These are phyloP conservation scores for Arthrobotrys megalospora DNA, from an alignment of 2,329 filamentous ascomycete species.

Conservation along the genomic window DNA sequence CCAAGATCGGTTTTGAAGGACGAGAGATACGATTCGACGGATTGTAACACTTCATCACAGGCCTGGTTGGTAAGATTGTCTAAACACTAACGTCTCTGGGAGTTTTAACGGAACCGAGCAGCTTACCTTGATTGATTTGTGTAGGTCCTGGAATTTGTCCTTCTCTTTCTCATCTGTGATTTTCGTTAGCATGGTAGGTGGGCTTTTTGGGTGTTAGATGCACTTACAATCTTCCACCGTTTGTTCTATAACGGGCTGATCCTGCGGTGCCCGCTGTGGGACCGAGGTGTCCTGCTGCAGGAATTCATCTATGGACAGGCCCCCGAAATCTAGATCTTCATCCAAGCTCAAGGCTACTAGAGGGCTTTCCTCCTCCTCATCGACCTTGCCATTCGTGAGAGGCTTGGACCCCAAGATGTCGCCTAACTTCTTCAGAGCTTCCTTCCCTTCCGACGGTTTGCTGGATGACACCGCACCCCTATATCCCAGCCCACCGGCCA, in stretches of 20 bases:
- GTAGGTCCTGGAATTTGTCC: constrained; percentile 88
- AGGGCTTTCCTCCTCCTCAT: constrained; percentile 29
- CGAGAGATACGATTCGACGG: constrained; percentile 91
- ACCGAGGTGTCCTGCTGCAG: constrained; percentile 65
- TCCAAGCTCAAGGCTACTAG: constrained; percentile 68
- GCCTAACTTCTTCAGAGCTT: constrained; percentile 48
- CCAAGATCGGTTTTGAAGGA: constrained; percentile 95
- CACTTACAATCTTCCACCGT: constrained; percentile 81
- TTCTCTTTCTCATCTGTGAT: constrained; percentile 80
- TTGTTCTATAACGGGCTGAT: constrained; percentile 70
- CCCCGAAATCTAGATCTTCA: constrained; percentile 82
- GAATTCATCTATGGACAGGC: constrained; percentile 82
- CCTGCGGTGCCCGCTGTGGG: constrained; percentile 22
- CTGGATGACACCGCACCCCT: constrained; percentile 37
- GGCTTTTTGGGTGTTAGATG: constrained; percentile 50
- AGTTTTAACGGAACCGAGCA: constrained; percentile 18
- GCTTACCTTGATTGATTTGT: constrained; percentile 80
- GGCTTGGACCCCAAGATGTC: constrained; percentile 45
- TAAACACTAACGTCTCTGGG: constrained; percentile 55
- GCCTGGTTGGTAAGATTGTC: constrained; percentile 69
- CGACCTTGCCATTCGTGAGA: constrained; percentile 21
- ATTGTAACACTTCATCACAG: constrained; percentile 93
- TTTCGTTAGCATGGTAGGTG: constrained; percentile 59
- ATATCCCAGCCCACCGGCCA: constrained; percentile 32
- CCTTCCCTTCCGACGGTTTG: constrained; percentile 54